Conservation (phyloP, 78 protist species). For the slime mould (Dictyostelium discoideum) region dicty_2.7 NC_007088.5:906501-907000, state of each 20-base stretch:
- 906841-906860: too few relatives aligned
- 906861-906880: not conserved
- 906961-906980: not conserved
- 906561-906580: not conserved
- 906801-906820: not conserved
- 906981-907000: not conserved
- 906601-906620: not conserved
- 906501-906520: constrained; percentile 7
- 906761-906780: not conserved
- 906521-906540: not conserved
- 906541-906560: not conserved
- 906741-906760: not conserved
- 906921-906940: not conserved
- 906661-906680: not conserved
- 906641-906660: not conserved
- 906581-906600: not conserved
- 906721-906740: not conserved
- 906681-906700: not conserved
- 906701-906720: not conserved
- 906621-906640: not conserved
- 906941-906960: not conserved
- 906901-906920: not conserved
- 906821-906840: not conserved
- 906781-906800: not conserved
- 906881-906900: not conserved